Conservation (phyloP, 176 grass and related monocot species). For the Oryza glaberrima region DNA sequence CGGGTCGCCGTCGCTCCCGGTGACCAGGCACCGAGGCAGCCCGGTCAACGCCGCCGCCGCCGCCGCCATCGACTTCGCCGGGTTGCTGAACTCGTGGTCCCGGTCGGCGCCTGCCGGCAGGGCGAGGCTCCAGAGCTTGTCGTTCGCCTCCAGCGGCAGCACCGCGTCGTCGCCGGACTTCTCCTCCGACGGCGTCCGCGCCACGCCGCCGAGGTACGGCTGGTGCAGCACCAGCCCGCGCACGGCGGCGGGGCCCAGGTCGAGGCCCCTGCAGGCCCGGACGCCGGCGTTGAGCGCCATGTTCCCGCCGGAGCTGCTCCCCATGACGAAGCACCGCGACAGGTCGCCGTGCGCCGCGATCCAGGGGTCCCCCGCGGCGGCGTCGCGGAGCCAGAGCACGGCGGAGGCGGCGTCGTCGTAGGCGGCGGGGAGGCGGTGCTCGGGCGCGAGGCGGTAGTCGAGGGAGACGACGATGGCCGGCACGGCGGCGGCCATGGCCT, state of each 20-base stretch:
- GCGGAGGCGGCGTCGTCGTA: conserved; percentile 75
- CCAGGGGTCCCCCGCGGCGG: conserved; percentile 43
- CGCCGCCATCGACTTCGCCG: conserved; percentile 23
- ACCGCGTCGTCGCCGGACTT: conserved; percentile 60
- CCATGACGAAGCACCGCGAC: conserved; percentile 70
- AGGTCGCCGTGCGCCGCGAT: conserved; percentile 56
- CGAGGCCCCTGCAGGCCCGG: conserved; percentile 25
- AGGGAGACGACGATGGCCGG: conserved; percentile 62
- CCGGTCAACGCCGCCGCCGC: not conserved
- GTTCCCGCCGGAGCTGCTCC: conserved; percentile 94
- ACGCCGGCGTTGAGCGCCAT: conserved; percentile 62
- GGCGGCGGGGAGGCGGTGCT: conserved; percentile 70
- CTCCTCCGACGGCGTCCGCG: conserved; percentile 65
- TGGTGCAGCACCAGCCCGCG: conserved; percentile 69
- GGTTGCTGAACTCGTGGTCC: conserved; percentile 84
- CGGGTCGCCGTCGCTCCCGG: conserved; percentile 68
- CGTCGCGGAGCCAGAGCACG: conserved; percentile 61
- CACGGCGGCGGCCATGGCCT: conserved; percentile 56
- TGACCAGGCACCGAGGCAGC: conserved; percentile 57
- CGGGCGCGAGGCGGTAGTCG: conserved; percentile 82
- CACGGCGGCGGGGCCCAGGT: conserved; percentile 34
- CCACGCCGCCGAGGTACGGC: conserved; percentile 78
- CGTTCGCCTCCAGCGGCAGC: conserved; percentile 67
- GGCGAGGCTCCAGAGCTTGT: conserved; percentile 73
- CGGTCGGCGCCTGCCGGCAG: conserved; percentile 56